Percentiles rank a stretch among this genome's conserved stretches.
phyloP scores from a whole-genome alignment of 2,329 filamentous ascomycete species.

The Phialophora chinensis region DNA sequence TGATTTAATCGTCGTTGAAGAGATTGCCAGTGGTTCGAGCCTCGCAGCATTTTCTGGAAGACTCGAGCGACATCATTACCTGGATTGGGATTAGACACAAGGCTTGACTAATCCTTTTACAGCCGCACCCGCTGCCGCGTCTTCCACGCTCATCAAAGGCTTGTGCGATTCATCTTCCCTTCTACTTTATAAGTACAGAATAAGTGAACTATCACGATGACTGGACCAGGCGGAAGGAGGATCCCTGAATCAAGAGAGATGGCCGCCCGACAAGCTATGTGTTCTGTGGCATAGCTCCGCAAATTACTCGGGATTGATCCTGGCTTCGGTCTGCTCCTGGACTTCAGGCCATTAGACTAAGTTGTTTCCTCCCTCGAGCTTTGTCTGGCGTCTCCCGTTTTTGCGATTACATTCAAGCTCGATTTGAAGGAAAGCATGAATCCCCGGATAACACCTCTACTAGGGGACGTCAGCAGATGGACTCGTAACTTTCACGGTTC shows the following conservation, averaged over 20 bases:
- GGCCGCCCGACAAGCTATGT: not conserved
- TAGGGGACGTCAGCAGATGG: not conserved
- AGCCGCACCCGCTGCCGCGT: not conserved
- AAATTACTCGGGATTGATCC: not conserved
- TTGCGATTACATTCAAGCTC: not conserved
- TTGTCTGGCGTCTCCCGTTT: not conserved
- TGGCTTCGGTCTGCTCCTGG: not conserved
- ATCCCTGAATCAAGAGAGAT: not conserved
- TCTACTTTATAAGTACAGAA: not conserved
- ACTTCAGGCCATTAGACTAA: not conserved
- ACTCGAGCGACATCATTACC: slow-evolving; percentile 20
- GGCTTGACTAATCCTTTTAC: not conserved
- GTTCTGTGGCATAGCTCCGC: not conserved
- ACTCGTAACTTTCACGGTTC: not conserved
- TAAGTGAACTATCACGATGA: too few relatives aligned
- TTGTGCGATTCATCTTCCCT: not conserved
- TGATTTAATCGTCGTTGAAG: not conserved
- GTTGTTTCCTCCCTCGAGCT: not conserved
- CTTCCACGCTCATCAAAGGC: not conserved
- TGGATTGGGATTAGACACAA: not conserved
- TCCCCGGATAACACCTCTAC: not conserved
- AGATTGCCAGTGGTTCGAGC: slow-evolving; percentile 2
- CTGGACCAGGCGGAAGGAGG: not conserved
- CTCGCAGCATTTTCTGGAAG: slow-evolving; percentile 22
- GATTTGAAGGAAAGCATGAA: not conserved